These are phyloP conservation scores for Botryosphaeria dothidea DNA, from an alignment of 2,329 filamentous ascomycete genomes.

Conservation along the genomic window DNA sequence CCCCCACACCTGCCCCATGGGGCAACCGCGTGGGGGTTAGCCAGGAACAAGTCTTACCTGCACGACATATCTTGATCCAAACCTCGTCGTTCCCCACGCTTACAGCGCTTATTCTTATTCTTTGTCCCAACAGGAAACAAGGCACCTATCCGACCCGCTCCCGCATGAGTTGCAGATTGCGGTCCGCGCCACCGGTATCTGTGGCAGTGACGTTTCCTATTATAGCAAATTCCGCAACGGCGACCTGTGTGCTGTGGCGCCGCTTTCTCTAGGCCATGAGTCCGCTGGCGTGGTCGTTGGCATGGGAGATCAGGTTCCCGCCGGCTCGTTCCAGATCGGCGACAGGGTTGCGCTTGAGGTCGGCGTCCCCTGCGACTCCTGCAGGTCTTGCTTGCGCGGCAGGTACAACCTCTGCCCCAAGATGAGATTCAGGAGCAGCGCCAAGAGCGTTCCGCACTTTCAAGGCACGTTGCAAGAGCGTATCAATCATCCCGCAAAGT, in stretches of 20 bases:
- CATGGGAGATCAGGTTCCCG: conserved; percentile 29
- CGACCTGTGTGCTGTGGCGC: conserved; percentile 65
- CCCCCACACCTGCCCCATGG: conserved; percentile 3
- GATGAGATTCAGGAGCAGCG: conserved; percentile 46
- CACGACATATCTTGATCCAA: background rate
- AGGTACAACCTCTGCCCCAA: conserved; percentile 45
- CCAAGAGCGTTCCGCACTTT: conserved; percentile 45
- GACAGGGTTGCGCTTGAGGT: conserved; percentile 28
- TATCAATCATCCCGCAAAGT: conserved; percentile 46
- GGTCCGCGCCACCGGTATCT: conserved; percentile 67
- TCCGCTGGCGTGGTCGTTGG: conserved; percentile 24
- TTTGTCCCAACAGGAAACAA: conserved; percentile 50
- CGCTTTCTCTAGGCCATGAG: conserved; percentile 55
- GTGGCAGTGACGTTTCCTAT: conserved; percentile 70
- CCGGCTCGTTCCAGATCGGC: conserved; percentile 24
- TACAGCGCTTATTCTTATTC: background rate
- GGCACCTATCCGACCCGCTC: conserved; percentile 55
- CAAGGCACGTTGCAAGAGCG: conserved; percentile 46
- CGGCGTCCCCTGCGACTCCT: conserved; percentile 31
- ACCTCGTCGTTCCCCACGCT: background rate
- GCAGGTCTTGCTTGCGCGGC: conserved; percentile 43
- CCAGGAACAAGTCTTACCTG: background rate
- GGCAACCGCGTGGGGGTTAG: background rate
- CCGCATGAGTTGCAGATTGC: conserved; percentile 64
- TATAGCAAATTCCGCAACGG: conserved; percentile 74